Base-by-base conservation (phyloP, 2,329 filamentous ascomycete species). In the Conoideocrella luteorostrata region DNA sequence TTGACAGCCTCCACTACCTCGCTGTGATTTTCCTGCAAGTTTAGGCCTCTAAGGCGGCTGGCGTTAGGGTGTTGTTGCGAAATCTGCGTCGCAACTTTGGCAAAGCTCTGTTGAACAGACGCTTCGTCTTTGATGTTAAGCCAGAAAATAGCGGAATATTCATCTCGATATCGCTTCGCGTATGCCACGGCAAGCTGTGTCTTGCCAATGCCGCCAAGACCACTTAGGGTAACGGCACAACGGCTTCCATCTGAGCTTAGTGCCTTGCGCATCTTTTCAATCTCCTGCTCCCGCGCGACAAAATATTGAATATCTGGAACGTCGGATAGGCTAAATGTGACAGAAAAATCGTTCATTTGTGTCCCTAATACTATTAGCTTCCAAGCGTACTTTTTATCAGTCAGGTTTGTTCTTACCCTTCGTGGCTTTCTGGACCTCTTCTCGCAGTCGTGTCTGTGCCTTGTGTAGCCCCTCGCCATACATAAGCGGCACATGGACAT, bases 121-220 rank as follows among this genome's bases (percentile, higher is more conserved):
- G 52, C 46, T 51, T 65, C 57, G 22, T 64, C 59, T 33, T 53
- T 65, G 12, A 57, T 59, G 47, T 72, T 65, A 5, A 74, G 37
- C 70, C 67, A 74, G 47, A 73, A 62, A 4, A 66, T 51, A 1
- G 66, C n/a, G n/a, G n/a, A n/a, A n/a, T n/a, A n/a, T n/a, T n/a
- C n/a, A n/a, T n/a, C n/a, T n/a, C n/a, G n/a, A n/a, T n/a, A n/a
- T n/a, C n/a, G n/a, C n/a, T n/a, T n/a, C n/a, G n/a, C n/a, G n/a
- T n/a, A n/a, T n/a, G n/a, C n/a, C n/a, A n/a, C n/a, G n/a, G n/a
- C n/a, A n/a, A n/a, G n/a, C n/a, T n/a, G n/a, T n/a, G n/a, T n/a
- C n/a, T n/a, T n/a, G n/a, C n/a, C n/a, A n/a, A n/a, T n/a, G n/a
- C n/a, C n/a, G n/a, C n/a, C n/a, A 62, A 4, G 53, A 13, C 68